Percentiles rank a stretch among this genome's conserved stretches.
phyloP scores from a whole-genome alignment of 23 red algal species.

The Pyropia yezoensis region DNA sequence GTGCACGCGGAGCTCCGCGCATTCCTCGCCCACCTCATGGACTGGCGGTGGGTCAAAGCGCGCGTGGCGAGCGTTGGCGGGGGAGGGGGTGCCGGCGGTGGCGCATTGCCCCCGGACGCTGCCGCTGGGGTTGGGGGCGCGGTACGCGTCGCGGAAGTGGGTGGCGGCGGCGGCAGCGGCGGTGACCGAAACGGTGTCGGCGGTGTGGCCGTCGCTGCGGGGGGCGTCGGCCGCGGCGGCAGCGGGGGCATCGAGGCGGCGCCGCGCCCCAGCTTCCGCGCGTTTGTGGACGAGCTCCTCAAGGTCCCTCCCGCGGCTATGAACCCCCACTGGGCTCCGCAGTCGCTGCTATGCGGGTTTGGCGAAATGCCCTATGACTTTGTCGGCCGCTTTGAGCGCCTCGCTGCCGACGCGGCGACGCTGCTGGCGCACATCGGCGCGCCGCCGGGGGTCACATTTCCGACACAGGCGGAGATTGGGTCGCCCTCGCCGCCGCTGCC shows the following conservation, averaged over 20 bases:
- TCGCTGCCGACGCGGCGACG: constrained; percentile 28
- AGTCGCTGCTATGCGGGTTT: constrained; percentile 53
- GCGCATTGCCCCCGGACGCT: neutral
- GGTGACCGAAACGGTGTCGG: neutral
- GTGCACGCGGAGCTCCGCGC: constrained; percentile 37
- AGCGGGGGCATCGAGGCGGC: constrained; percentile 9
- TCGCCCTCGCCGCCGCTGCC: constrained; percentile 69
- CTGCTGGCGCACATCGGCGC: constrained; percentile 38
- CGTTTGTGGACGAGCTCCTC: constrained; percentile 61
- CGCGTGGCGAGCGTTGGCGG: constrained; percentile 2
- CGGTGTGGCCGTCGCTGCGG: neutral
- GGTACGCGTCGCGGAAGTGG: neutral
- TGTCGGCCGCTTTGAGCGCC: constrained; percentile 65
- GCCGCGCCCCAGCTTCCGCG: constrained; percentile 28
- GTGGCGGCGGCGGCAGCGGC: too few relatives aligned
- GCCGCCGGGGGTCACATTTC: constrained; percentile 16
- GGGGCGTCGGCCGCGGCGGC: neutral
- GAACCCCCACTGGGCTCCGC: constrained; percentile 87
- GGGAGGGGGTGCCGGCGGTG: neutral
- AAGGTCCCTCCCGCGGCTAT: constrained; percentile 22
- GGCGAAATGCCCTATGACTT: constrained; percentile 77
- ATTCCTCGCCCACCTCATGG: constrained; percentile 53
- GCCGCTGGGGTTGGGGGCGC: neutral
- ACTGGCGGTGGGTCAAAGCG: constrained; percentile 34
- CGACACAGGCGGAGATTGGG: constrained; percentile 46